Conservation (phyloP, 345 rosid genomes). For the Odontarrhena argentea region DNA sequence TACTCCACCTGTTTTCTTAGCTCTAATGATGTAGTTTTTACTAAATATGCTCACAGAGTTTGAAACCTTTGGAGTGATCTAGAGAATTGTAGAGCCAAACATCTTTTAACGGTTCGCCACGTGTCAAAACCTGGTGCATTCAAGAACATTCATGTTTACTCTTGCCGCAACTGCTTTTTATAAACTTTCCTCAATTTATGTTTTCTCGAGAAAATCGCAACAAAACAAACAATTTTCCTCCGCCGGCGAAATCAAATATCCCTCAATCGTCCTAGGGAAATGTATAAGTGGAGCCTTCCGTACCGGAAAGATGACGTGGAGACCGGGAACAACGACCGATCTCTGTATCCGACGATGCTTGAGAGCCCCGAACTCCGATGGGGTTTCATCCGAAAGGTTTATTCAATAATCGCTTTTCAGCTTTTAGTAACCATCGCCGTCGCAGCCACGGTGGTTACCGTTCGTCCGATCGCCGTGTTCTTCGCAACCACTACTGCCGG, state of each 20-base stretch:
- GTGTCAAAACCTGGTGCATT: no score
- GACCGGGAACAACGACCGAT: conserved; percentile 52
- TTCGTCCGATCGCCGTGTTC: conserved; percentile 65
- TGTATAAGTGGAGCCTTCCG: conserved; percentile 52
- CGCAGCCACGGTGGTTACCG: conserved; percentile 64
- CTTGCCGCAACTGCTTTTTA: no score
- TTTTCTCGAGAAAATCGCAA: conserved; percentile 6
- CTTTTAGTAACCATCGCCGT: conserved; percentile 74
- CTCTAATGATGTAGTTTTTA: no score
- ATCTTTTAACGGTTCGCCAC: no score
- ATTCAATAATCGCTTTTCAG: conserved; percentile 66
- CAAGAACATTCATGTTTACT: no score
- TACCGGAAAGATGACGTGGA: conserved; percentile 65
- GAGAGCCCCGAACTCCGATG: conserved; percentile 86
- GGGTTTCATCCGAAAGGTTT: conserved; percentile 79
- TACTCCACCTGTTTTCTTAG: no score
- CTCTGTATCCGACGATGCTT: conserved; percentile 79
- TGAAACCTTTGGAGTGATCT: no score
- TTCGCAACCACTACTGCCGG: conserved; percentile 67
- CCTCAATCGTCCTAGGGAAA: no score
- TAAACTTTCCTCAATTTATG: background rate
- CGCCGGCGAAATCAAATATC: background rate
- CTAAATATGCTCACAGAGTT: no score
- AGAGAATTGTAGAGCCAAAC: no score
- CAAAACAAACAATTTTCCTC: background rate